Evolutionary conservation across 176 grass and related monocot genomes (phyloP), one percentile per base, ranked within the genome.

Genomic region (Rhynchospora tenuis): DNA sequence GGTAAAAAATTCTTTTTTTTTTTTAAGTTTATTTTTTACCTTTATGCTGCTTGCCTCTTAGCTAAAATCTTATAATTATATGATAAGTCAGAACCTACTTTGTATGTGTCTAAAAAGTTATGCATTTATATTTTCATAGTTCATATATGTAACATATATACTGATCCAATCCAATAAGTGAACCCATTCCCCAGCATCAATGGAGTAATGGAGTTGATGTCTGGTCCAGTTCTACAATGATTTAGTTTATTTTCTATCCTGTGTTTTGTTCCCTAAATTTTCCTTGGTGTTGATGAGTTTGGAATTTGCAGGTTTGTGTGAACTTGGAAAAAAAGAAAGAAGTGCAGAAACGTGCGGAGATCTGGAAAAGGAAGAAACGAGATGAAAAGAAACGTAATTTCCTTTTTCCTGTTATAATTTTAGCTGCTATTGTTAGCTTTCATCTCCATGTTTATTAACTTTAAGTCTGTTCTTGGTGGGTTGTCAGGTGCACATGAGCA

Each of bases 361-460:
- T 76, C 27, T 92, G 88, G 88, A 97, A 83, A 83, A 87, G 84
- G 46, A 94, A 92, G 47, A 97, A 89, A 61, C 80, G 83, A 56
- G 89, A 94, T 64, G 94, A 94, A 73, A 94, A 92, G 87, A 97
- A 92, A 85, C 46, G 94, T 97, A 89, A 44, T 23, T 48, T 84
- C 15, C 28, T 88, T 73, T 45, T 72, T 57, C 52, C 23, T 58
- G 64, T 62, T 60, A 81, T 60, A 47, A 83, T 56, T 33, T 70
- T 71, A 1, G 56, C 73, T 66, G 20, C 54, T 68, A 15, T 46
- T 31, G 50, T 78, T 33, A 75, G 13, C 31, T 67, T 38, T 80
- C 60, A 3, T 10, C 27, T 71, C 27, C 19, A 5, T 56, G 52
- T 77, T 61, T 90, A 42, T 80, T 71, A 11, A 73, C 72, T 56